These are phyloP conservation scores for Globisporangium iwayamae DNA, from an alignment of 352 stramenopile genomes.

Conservation along the genomic window DNA sequence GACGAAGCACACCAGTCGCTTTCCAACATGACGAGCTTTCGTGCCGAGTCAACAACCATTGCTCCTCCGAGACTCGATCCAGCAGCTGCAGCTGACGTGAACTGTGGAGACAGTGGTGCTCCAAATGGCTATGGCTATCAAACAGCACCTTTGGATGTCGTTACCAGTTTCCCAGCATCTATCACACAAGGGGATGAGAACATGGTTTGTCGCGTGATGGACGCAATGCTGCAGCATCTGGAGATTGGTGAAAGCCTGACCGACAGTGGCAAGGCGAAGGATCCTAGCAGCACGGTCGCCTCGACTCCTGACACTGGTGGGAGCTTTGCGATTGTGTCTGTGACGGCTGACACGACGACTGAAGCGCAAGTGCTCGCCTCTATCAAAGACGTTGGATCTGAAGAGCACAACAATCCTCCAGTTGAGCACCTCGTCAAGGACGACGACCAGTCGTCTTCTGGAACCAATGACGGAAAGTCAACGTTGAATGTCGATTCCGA, in stretches of 20 bases:
- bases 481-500: neutral
- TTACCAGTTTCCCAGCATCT: neutral
- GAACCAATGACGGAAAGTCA: neutral
- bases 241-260: no score
- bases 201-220: neutral
- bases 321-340: neutral
- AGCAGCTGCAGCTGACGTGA: neutral
- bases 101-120: neutral
- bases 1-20: neutral
- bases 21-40: neutral
- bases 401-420: no score
- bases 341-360: no score
- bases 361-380: no score
- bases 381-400: no score
- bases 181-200: no score
- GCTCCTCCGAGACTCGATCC: neutral
- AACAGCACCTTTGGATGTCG: neutral
- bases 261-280: neutral
- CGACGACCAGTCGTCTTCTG: neutral
- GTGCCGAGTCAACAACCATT: neutral
- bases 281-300: neutral
- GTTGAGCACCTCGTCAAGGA: no score
- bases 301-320: neutral
- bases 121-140: neutral
- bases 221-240: neutral